Evolutionary conservation across 306 rosid genomes (phyloP).

Genomic region (Cotoneaster glaucophyllus): DNA sequence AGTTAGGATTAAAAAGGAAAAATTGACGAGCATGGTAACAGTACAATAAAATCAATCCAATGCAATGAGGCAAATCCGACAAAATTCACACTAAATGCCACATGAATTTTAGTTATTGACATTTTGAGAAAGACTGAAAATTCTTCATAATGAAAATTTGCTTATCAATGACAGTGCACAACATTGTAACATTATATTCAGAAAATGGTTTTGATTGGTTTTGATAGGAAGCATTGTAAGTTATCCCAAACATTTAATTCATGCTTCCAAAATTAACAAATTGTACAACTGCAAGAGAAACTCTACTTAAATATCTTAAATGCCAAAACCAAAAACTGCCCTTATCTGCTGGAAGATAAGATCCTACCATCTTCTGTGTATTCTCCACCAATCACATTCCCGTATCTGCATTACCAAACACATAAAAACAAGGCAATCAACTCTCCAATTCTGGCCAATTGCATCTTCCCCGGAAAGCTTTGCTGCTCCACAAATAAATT

Average conservation of each 20-base stretch:
- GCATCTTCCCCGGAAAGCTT: no score
- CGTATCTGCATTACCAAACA: constrained; percentile 52
- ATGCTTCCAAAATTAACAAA: constrained; percentile 17
- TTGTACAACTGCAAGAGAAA: constrained; percentile 14
- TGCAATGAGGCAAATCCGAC: not conserved
- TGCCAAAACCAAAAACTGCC: constrained; percentile 91
- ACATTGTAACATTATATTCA: not conserved
- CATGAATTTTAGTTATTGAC: not conserved
- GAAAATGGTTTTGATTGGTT: not conserved
- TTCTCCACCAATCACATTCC: constrained; percentile 94
- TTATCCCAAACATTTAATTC: constrained; percentile 20
- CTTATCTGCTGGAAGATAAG: constrained; percentile 87
- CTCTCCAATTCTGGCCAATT: not conserved
- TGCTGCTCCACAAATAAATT: no score
- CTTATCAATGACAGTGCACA: not conserved
- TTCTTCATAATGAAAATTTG: not conserved
- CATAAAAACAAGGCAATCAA: not conserved
- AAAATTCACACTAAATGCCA: not conserved
- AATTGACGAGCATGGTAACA: not conserved
- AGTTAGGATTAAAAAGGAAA: not conserved
- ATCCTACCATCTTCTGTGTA: constrained; percentile 97
- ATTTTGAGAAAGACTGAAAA: not conserved
- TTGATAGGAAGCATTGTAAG: not conserved
- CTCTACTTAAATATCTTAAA: constrained; percentile 27
- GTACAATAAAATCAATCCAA: not conserved